Conservation (phyloP, 2,329 filamentous ascomycete species). For the Aspergillus hortae region DNA sequence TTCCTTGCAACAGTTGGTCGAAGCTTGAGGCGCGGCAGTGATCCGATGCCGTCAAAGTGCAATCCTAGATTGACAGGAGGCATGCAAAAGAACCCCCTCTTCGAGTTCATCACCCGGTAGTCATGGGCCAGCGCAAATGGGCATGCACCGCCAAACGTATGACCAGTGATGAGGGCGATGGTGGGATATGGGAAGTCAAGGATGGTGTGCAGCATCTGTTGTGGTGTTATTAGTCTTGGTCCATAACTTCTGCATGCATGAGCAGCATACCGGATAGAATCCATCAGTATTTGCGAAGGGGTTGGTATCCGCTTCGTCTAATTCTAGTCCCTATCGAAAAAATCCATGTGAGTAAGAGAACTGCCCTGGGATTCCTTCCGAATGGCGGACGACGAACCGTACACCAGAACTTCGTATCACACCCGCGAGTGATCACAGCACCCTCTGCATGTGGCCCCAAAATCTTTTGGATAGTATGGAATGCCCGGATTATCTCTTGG, state of each 20-base stretch:
- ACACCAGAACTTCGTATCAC: slow-evolving; percentile 48
- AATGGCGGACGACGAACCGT: slow-evolving; percentile 28
- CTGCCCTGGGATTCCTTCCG: background rate
- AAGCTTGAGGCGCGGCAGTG: slow-evolving; percentile 51
- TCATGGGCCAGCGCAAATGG: slow-evolving; percentile 48
- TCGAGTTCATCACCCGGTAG: slow-evolving; percentile 47
- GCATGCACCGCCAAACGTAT: slow-evolving; percentile 49
- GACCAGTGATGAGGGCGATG: slow-evolving; percentile 46
- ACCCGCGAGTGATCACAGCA: slow-evolving; percentile 52
- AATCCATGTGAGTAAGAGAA: background rate
- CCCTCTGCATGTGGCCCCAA: slow-evolving; percentile 49
- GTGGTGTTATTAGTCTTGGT: background rate
- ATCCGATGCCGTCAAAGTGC: slow-evolving; percentile 55
- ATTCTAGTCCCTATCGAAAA: slow-evolving; percentile 36
- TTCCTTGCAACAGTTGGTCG: slow-evolving; percentile 50
- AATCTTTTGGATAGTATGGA: slow-evolving; percentile 45
- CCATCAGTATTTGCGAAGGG: slow-evolving; percentile 55
- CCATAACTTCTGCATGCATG: background rate
- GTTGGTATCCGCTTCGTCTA: slow-evolving; percentile 47
- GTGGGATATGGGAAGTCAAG: slow-evolving; percentile 50
- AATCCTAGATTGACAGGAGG: slow-evolving; percentile 55
- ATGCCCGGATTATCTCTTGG: slow-evolving; percentile 52
- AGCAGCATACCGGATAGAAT: slow-evolving; percentile 52
- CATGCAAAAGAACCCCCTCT: slow-evolving; percentile 48
- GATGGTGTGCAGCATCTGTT: slow-evolving; percentile 44